Conservation (phyloP, 2,329 filamentous ascomycete genomes). For the Stagonosporopsis tanaceti region DNA sequence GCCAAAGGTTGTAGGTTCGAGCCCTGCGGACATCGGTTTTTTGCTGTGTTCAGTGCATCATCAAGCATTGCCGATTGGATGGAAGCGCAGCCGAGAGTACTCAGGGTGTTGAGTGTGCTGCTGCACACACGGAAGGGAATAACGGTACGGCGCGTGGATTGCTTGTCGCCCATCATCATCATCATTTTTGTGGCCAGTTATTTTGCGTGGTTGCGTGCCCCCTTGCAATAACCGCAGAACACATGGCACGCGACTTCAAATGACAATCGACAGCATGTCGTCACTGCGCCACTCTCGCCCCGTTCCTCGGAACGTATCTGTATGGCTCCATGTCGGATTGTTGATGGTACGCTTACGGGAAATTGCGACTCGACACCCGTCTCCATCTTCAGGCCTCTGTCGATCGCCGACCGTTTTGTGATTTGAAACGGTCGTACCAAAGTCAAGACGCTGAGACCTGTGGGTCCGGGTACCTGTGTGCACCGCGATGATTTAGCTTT, state of each 20-base stretch:
- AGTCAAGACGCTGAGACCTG: slow-evolving; percentile 3
- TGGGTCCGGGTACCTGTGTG: slow-evolving; percentile 17
- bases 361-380: slow-evolving; percentile 20
- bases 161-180: neutral
- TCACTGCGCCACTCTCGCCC: slow-evolving; percentile 3
- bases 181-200: neutral
- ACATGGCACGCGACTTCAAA: slow-evolving; percentile 10
- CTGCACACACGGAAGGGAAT: neutral
- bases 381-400: neutral
- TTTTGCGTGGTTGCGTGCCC: neutral
- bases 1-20: slow-evolving; percentile 38
- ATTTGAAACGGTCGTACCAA: slow-evolving; percentile 23
- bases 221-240: neutral
- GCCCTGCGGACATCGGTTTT: slow-evolving; percentile 11
- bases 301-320: slow-evolving; percentile 3
- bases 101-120: neutral
- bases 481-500: slow-evolving; percentile 9
- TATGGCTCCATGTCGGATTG: slow-evolving; percentile 10
- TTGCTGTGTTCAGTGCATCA: neutral
- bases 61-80: neutral
- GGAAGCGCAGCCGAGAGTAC: neutral
- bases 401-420: slow-evolving; percentile 18
- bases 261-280: slow-evolving; percentile 20
- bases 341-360: slow-evolving; percentile 13
- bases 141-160: neutral